phyloP scores from a whole-genome alignment of 2,329 filamentous ascomycete genomes.

The Exophiala spinifera region DNA sequence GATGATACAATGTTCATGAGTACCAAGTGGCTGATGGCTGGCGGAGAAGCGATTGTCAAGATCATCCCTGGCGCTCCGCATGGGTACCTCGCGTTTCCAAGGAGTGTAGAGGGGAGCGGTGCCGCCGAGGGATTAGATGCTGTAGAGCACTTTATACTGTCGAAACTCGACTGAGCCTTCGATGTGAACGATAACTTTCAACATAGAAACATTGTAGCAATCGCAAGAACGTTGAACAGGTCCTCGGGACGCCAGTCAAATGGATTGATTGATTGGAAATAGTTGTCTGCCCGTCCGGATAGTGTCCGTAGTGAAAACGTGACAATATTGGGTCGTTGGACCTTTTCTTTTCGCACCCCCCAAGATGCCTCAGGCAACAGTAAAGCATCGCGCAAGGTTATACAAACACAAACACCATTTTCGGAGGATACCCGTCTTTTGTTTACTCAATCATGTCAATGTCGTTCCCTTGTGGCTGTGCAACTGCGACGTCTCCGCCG shows the following conservation, averaged over 20 bases:
- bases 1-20: constrained; percentile 54
- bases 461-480: constrained; percentile 47
- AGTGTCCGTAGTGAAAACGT: background rate
- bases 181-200: background rate
- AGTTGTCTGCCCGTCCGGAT: background rate
- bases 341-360: no score
- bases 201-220: no score
- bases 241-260: background rate
- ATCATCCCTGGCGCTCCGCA: constrained; percentile 54
- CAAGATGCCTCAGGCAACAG: no score
- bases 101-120: constrained; percentile 19
- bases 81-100: constrained; percentile 39
- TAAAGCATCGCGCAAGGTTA: no score
- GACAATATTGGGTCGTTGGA: background rate
- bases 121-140: constrained; percentile 25
- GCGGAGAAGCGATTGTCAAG: constrained; percentile 51
- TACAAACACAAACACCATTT: no score
- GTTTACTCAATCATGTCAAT: constrained; percentile 68
- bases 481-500: constrained; percentile 32
- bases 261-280: background rate
- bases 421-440: background rate
- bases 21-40: constrained; percentile 52
- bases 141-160: constrained; percentile 23
- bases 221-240: background rate
- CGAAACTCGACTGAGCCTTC: constrained; percentile 10